phyloP scores from a whole-genome alignment of 352 stramenopile species.

The Globisporangium parvum region DNA sequence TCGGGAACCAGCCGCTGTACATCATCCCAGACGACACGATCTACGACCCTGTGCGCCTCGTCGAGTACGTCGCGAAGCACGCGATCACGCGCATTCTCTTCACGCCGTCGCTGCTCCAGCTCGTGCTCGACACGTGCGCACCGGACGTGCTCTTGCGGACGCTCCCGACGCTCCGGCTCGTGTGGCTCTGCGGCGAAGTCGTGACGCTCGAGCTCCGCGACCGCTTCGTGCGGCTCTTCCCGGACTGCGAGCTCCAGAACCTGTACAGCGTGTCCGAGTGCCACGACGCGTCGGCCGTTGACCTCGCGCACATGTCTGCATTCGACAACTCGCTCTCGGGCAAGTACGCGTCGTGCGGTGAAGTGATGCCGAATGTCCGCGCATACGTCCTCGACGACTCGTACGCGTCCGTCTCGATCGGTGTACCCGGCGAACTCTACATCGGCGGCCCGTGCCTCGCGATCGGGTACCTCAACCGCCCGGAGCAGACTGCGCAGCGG shows the following conservation, averaged over 20 bases:
- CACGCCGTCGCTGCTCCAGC: constrained; percentile 89
- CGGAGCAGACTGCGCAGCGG: constrained; percentile 67
- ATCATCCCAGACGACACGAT: constrained; percentile 91
- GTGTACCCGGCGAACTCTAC: constrained; percentile 77
- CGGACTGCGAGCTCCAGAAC: constrained; percentile 86
- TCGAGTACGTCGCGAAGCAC: constrained; percentile 66
- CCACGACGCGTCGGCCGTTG: constrained; percentile 86
- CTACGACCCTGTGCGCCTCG: constrained; percentile 85
- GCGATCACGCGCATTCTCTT: constrained; percentile 91
- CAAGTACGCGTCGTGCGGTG: constrained; percentile 87
- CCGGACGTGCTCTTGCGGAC: constrained; percentile 43
- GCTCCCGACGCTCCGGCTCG: constrained; percentile 73
- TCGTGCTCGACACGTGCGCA: constrained; percentile 73
- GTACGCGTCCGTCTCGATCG: constrained; percentile 52
- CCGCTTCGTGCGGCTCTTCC: constrained; percentile 80
- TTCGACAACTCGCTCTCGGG: constrained; percentile 68
- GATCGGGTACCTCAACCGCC: constrained; percentile 79
- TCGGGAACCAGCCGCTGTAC: constrained; percentile 85
- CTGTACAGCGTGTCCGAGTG: constrained; percentile 93
- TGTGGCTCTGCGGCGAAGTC: constrained; percentile 92
- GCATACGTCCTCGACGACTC: constrained; percentile 75
- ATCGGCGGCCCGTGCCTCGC: constrained; percentile 83
- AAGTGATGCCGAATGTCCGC: constrained; percentile 81
- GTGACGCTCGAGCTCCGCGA: constrained; percentile 88
- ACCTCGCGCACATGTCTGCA: constrained; percentile 65